Conservation (phyloP, 768 basidiomycete species). For the Auricularia heimuer region DNA sequence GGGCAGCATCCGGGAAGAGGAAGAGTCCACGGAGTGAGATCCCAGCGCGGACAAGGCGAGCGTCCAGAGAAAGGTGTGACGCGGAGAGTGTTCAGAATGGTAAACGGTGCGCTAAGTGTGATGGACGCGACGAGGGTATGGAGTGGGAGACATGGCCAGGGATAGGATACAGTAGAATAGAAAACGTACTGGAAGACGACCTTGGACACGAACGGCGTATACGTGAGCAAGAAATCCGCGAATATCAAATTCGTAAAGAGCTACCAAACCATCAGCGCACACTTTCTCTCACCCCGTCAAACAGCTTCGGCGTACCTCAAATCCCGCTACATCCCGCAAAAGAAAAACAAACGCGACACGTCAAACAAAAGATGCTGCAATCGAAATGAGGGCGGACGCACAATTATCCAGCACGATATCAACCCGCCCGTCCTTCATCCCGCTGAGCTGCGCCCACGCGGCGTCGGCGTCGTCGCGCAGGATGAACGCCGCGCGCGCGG, state of each 20-base stretch:
- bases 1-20: too few relatives aligned
- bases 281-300: not conserved
- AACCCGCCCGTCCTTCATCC: slow-evolving; percentile 42
- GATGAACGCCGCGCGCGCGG: slow-evolving; percentile 67
- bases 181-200: slow-evolving; percentile 82
- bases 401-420: slow-evolving; percentile 93
- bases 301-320: slow-evolving; percentile 48
- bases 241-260: slow-evolving; percentile 90
- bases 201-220: slow-evolving; percentile 61
- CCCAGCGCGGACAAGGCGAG: too few relatives aligned
- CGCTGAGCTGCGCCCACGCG: slow-evolving; percentile 64
- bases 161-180: too few relatives aligned
- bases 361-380: not conserved
- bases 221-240: slow-evolving; percentile 85
- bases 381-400: slow-evolving; percentile 20
- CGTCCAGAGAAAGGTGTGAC: too few relatives aligned
- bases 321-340: slow-evolving; percentile 52
- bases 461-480: slow-evolving; percentile 70
- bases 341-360: not conserved
- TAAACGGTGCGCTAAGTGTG: too few relatives aligned
- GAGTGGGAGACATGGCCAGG: too few relatives aligned
- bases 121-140: too few relatives aligned
- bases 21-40: too few relatives aligned
- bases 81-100: too few relatives aligned
- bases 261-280: slow-evolving; percentile 26